Conservation (phyloP, 164 flowering plant species). For the Cinnamomum chago region DNA sequence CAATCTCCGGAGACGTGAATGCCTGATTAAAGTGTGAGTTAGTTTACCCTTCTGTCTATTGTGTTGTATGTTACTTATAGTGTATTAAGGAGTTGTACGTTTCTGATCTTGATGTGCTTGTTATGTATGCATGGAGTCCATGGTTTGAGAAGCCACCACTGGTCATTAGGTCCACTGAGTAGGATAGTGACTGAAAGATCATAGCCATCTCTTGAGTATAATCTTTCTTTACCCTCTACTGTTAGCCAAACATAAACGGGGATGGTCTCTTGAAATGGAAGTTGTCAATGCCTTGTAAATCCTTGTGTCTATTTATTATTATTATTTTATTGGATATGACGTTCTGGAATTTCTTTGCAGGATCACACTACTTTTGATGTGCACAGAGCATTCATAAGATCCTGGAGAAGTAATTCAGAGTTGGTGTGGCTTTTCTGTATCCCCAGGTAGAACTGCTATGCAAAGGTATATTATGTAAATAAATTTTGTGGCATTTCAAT, state of each 20-base stretch:
- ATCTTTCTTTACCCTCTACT: background rate
- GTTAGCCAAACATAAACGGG: background rate
- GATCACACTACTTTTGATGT: slow-evolving; percentile 4
- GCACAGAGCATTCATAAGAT: slow-evolving; percentile 22
- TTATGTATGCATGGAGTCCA: background rate
- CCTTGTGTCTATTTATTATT: background rate
- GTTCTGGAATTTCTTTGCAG: slow-evolving; percentile 14
- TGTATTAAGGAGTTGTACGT: no score
- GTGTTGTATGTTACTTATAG: background rate
- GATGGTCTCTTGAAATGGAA: background rate
- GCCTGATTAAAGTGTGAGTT: slow-evolving; percentile 37
- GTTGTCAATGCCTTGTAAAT: background rate
- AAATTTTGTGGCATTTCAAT: slow-evolving; percentile 16
- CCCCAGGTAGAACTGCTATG: slow-evolving; percentile 21
- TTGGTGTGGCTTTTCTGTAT: slow-evolving; percentile 12
- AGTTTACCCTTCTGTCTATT: background rate
- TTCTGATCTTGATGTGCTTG: background rate
- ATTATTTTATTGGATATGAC: background rate
- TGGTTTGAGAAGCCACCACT: background rate
- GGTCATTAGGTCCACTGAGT: no score
- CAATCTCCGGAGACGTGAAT: slow-evolving; percentile 17
- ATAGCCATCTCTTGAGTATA: background rate
- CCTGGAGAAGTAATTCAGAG: slow-evolving; percentile 14
- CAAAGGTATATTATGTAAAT: slow-evolving; percentile 35
- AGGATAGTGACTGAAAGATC: background rate